phyloP scores from a whole-genome alignment of 495 filamentous ascomycete species.

The Penicillium ochrochloron region DNA sequence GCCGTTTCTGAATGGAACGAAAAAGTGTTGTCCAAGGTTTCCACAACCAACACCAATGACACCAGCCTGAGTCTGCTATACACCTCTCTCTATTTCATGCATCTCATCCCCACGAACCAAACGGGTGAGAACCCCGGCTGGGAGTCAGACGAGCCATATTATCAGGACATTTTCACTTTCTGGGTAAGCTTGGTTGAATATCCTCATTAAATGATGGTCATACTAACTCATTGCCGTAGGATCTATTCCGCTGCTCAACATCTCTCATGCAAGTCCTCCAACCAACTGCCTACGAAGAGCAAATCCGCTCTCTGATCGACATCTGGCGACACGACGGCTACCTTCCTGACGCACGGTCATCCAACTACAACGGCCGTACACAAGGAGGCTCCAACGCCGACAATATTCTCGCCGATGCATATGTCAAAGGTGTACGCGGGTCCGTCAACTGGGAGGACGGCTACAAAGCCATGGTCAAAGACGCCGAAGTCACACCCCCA shows the following conservation, averaged over 20 bases:
- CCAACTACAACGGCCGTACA: conserved; percentile 70
- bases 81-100: conserved; percentile 70
- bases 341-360: conserved; percentile 66
- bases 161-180: conserved; percentile 51
- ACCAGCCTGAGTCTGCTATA: conserved; percentile 65
- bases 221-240: conserved; percentile 39
- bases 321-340: conserved; percentile 71
- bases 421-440: conserved; percentile 69
- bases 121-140: conserved; percentile 75
- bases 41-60: conserved; percentile 58
- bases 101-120: conserved; percentile 70
- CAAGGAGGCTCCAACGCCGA: conserved; percentile 79
- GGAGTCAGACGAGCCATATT: conserved; percentile 66
- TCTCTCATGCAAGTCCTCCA: conserved; percentile 68
- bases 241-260: conserved; percentile 66
- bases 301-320: conserved; percentile 71
- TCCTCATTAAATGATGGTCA: no score
- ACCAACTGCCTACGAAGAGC: conserved; percentile 65
- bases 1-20: conserved; percentile 62
- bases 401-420: conserved; percentile 76
- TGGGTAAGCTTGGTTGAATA: conserved; percentile 46
- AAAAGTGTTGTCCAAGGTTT: conserved; percentile 66
- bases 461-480: conserved; percentile 69
- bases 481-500: conserved; percentile 65
- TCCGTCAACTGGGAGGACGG: conserved; percentile 72